Conservation (phyloP, 2,329 filamentous ascomycete species). For the Hypoxylon sp. region DNA sequence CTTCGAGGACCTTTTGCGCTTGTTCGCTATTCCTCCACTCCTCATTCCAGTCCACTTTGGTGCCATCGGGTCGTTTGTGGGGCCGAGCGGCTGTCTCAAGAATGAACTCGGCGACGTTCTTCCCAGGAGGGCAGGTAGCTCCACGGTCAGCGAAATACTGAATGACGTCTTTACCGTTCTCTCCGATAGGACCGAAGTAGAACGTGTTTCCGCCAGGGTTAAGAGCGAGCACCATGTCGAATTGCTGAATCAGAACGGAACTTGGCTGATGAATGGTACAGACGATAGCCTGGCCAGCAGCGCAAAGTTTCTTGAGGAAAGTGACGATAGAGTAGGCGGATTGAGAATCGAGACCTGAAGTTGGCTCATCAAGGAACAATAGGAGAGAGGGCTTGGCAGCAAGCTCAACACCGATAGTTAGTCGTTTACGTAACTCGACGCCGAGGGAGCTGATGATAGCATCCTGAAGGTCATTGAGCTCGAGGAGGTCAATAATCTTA, state of each 20-base stretch:
- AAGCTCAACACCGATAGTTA: constrained; percentile 81
- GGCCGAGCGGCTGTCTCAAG: constrained; percentile 62
- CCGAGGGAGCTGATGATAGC: constrained; percentile 75
- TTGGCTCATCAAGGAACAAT: constrained; percentile 81
- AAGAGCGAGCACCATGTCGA: constrained; percentile 80
- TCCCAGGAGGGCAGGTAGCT: constrained; percentile 72
- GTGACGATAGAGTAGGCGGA: constrained; percentile 77
- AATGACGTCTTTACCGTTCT: constrained; percentile 75
- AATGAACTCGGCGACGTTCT: constrained; percentile 67
- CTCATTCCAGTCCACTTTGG: constrained; percentile 77
- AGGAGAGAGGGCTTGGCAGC: constrained; percentile 78
- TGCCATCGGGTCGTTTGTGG: constrained; percentile 55
- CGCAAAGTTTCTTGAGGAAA: constrained; percentile 77
- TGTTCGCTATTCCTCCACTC: constrained; percentile 79
- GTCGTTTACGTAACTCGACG: constrained; percentile 78
- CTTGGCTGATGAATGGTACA: constrained; percentile 83
- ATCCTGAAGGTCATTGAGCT: constrained; percentile 77
- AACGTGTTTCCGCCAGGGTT: constrained; percentile 79
- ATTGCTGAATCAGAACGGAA: constrained; percentile 78
- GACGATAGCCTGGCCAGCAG: constrained; percentile 78
- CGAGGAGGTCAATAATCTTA: constrained; percentile 89
- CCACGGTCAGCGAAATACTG: constrained; percentile 79
- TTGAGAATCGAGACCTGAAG: constrained; percentile 78
- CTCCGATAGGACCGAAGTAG: constrained; percentile 80
- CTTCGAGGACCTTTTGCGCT: constrained; percentile 69